Percentiles rank a stretch among this genome's conserved stretches.
phyloP scores from a whole-genome alignment of 2,329 filamentous ascomycete species.

The Calcarisporium arbuscula region DNA sequence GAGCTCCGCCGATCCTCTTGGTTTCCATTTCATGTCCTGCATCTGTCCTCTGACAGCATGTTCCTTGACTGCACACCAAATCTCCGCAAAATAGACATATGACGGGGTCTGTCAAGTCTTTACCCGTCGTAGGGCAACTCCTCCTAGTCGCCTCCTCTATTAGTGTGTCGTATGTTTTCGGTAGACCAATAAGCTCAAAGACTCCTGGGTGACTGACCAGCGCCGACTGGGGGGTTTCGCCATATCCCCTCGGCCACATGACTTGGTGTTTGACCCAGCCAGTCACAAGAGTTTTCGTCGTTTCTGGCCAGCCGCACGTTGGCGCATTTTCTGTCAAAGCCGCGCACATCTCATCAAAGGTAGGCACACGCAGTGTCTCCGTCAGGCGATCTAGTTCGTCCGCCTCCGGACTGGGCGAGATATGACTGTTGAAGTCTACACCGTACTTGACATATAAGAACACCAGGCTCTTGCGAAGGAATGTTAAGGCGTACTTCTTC shows the following conservation, averaged over 20 bases:
- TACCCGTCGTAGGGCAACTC: slow-evolving; percentile 81
- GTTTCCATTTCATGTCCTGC: slow-evolving; percentile 29
- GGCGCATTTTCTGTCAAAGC: slow-evolving; percentile 42
- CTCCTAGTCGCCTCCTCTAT: slow-evolving; percentile 86
- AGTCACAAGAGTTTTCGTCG: slow-evolving; percentile 39
- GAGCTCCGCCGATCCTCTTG: slow-evolving; percentile 68
- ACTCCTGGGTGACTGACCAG: slow-evolving; percentile 76
- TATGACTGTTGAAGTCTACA: slow-evolving; percentile 73
- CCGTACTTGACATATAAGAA: slow-evolving; percentile 85
- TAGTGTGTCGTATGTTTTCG: slow-evolving; percentile 83
- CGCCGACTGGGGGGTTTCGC: slow-evolving; percentile 33
- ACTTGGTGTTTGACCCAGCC: slow-evolving; percentile 71
- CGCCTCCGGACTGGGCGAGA: slow-evolving; percentile 55
- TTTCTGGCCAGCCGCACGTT: slow-evolving; percentile 43
- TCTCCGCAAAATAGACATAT: slow-evolving; percentile 93
- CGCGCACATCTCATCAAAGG: slow-evolving; percentile 71
- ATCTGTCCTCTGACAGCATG: slow-evolving; percentile 74
- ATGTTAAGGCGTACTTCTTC: slow-evolving; percentile 80
- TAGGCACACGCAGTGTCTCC: slow-evolving; percentile 66
- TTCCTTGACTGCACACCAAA: slow-evolving; percentile 92
- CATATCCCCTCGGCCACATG: slow-evolving; percentile 26
- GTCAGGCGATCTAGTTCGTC: slow-evolving; percentile 80
- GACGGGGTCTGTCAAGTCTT: slow-evolving; percentile 83
- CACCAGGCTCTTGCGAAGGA: slow-evolving; percentile 78
- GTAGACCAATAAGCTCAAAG: slow-evolving; percentile 87